Evolutionary conservation across 2,329 filamentous ascomycete species (phyloP).

Genomic region (Knufia petricola): DNA sequence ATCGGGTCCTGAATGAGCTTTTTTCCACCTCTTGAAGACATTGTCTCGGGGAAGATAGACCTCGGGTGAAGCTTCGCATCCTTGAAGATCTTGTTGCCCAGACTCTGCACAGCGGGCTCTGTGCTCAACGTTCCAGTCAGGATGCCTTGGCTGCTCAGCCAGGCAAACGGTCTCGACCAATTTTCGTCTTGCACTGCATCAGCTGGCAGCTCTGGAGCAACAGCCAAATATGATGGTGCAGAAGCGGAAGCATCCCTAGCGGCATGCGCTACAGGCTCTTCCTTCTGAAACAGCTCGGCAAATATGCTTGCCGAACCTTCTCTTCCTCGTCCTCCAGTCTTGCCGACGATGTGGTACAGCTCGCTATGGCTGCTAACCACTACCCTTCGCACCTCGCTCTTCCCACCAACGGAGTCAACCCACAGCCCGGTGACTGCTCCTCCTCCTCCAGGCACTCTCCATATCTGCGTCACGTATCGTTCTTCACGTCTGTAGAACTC

Average conservation of each 20-base stretch:
- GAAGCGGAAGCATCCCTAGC: constrained; percentile 50
- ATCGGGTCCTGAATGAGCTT: constrained; percentile 62
- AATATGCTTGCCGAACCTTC: constrained; percentile 82
- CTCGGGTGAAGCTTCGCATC: constrained; percentile 69
- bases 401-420: constrained; percentile 62
- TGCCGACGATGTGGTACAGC: constrained; percentile 72
- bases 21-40: constrained; percentile 54
- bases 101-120: constrained; percentile 49
- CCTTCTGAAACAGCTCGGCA: constrained; percentile 75
- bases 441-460: constrained; percentile 67
- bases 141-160: constrained; percentile 79
- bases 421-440: constrained; percentile 77
- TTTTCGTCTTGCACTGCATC: constrained; percentile 45
- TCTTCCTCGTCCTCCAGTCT: constrained; percentile 58
- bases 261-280: constrained; percentile 70
- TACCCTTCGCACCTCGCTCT: constrained; percentile 63
- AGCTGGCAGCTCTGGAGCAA: constrained; percentile 61
- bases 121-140: constrained; percentile 73
- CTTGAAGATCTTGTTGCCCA: constrained; percentile 66
- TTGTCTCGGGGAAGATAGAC: constrained; percentile 60
- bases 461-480: constrained; percentile 76
- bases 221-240: constrained; percentile 57
- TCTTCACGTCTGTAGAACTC: constrained; percentile 96
- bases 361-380: constrained; percentile 69
- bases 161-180: constrained; percentile 63